phyloP scores from a whole-genome alignment of 1,139 yeast species.

The Pichia sp. region DNA sequence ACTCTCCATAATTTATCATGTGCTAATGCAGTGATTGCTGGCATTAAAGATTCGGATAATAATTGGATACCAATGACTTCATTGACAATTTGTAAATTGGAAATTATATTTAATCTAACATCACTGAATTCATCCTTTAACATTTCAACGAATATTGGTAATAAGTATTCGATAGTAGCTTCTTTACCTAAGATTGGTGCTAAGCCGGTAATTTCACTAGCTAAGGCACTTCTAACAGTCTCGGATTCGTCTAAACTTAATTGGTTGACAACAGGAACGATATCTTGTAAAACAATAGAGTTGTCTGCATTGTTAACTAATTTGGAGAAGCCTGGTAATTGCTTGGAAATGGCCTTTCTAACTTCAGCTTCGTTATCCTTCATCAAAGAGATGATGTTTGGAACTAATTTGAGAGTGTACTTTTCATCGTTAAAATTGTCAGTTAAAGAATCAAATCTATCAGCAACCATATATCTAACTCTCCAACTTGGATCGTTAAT shows the following conservation, averaged over 20 bases:
- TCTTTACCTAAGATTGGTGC: constrained; percentile 89
- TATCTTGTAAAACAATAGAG: constrained; percentile 60
- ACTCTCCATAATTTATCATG: constrained; percentile 99
- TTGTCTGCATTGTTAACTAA: constrained; percentile 47
- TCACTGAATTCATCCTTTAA: constrained; percentile 96
- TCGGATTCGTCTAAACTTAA: constrained; percentile 91
- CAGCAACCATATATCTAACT: constrained; percentile 97
- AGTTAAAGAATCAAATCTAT: constrained; percentile 77
- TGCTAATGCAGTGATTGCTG: constrained; percentile 95
- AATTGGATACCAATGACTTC: constrained; percentile 92
- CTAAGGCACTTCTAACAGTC: constrained; percentile 89
- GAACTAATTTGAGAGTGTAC: constrained; percentile 57
- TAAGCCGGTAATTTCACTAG: constrained; percentile 81
- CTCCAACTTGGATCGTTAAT: constrained; percentile 96
- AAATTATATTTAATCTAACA: constrained; percentile 90
- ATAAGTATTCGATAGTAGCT: constrained; percentile 73
- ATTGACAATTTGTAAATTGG: constrained; percentile 87
- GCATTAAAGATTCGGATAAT: constrained; percentile 82
- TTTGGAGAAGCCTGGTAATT: constrained; percentile 76
- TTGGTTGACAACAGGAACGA: constrained; percentile 81
- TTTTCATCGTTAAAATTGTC: constrained; percentile 56
- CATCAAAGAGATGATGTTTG: constrained; percentile 72
- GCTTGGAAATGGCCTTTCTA: constrained; percentile 90
- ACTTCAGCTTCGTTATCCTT: constrained; percentile 97
- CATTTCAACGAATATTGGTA: constrained; percentile 92